Conservation (phyloP, 2,329 filamentous ascomycete genomes). For the Xylaria sp. region DNA sequence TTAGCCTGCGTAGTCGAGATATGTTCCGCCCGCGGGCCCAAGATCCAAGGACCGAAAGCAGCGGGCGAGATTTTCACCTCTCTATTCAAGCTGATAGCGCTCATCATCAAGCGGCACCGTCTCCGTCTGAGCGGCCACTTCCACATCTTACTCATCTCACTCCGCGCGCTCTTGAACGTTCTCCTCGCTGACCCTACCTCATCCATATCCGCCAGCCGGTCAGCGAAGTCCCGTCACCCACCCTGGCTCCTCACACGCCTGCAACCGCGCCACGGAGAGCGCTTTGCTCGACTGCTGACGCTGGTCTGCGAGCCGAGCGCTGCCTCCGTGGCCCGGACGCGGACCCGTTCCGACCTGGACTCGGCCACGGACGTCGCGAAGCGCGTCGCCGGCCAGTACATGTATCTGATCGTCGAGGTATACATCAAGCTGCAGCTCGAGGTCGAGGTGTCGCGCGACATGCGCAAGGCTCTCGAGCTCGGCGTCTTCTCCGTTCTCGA, state of each 20-base stretch:
- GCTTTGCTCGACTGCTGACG: slow-evolving; percentile 62
- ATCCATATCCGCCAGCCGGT: slow-evolving; percentile 15
- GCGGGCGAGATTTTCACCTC: slow-evolving; percentile 50
- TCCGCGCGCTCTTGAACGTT: slow-evolving; percentile 62
- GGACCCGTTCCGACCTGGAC: slow-evolving; percentile 49
- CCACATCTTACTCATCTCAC: slow-evolving; percentile 59
- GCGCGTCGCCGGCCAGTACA: slow-evolving; percentile 64
- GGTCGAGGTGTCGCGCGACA: slow-evolving; percentile 50
- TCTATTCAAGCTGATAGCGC: slow-evolving; percentile 60
- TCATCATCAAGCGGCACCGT: slow-evolving; percentile 64
- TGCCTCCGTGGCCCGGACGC: slow-evolving; percentile 56
- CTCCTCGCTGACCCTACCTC: slow-evolving; percentile 52
- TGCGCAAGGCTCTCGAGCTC: slow-evolving; percentile 62
- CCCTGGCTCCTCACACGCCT: slow-evolving; percentile 48
- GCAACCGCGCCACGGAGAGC: slow-evolving; percentile 52
- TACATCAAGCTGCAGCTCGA: slow-evolving; percentile 68
- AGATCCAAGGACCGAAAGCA: slow-evolving; percentile 34
- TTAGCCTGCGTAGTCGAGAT: slow-evolving; percentile 51
- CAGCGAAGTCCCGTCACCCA: slow-evolving; percentile 31
- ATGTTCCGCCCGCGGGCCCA: slow-evolving; percentile 37
- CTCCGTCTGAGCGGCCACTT: slow-evolving; percentile 67
- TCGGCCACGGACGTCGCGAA: slow-evolving; percentile 67
- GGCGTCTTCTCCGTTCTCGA: slow-evolving; percentile 65
- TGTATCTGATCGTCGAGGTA: slow-evolving; percentile 64
- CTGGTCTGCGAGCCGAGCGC: slow-evolving; percentile 65